Evolutionary conservation across 2,329 filamentous ascomycete genomes (phyloP).

Genomic region (Penicillium thymicola): DNA sequence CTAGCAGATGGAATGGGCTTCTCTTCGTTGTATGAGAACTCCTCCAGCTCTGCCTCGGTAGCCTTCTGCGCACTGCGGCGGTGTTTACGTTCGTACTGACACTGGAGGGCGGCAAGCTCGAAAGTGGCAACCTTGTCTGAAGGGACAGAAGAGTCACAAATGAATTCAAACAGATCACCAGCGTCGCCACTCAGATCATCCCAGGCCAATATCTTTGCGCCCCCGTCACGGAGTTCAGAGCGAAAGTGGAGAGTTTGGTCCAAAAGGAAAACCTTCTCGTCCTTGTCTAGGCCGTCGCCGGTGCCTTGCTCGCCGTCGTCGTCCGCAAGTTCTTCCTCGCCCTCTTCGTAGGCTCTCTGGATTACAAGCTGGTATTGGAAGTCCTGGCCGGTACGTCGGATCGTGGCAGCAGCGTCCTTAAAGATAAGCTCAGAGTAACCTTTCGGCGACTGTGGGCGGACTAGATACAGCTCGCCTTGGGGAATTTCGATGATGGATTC

Average conservation of each 20-base stretch:
- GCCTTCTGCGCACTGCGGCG: constrained; percentile 75
- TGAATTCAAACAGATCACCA: constrained; percentile 96
- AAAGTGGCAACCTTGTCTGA: constrained; percentile 74
- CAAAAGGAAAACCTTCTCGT: constrained; percentile 97
- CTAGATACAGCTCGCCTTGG: constrained; percentile 94
- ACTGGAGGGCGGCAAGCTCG: constrained; percentile 78
- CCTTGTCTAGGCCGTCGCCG: constrained; percentile 78
- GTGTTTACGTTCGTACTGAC: constrained; percentile 97
- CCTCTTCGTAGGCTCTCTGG: constrained; percentile 95
- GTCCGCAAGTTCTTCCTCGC: constrained; percentile 88
- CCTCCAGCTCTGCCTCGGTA: constrained; percentile 72
- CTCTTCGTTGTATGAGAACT: constrained; percentile 74
- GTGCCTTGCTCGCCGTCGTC: constrained; percentile 82
- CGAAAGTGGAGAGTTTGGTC: constrained; percentile 88
- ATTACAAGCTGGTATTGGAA: constrained; percentile 97
- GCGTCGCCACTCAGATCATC: constrained; percentile 88
- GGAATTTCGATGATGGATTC: constrained; percentile 92
- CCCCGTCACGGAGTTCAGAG: constrained; percentile 73
- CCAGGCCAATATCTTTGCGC: constrained; percentile 89
- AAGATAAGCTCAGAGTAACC: constrained; percentile 99
- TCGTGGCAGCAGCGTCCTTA: constrained; percentile 89
- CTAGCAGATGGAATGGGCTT: constrained; percentile 59
- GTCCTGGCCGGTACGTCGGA: constrained; percentile 88
- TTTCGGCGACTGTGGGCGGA: constrained; percentile 90
- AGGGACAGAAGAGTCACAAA: constrained; percentile 75